phyloP scores from a whole-genome alignment of 2,329 filamentous ascomycete species.

The Penicillium sp. region DNA sequence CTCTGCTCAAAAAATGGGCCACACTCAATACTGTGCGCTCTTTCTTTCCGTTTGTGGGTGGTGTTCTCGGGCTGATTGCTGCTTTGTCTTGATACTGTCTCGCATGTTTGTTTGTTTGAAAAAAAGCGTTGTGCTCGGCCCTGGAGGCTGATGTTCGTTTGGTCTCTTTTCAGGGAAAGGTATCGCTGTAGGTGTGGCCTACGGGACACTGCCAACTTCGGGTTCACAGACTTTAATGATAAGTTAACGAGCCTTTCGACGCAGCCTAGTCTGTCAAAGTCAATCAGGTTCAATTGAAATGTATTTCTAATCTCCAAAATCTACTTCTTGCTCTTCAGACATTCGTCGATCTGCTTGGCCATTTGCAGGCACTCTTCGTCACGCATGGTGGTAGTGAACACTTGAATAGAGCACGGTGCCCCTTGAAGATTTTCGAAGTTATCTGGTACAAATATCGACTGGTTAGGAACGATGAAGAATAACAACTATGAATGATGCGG shows the following conservation, averaged over 20 bases:
- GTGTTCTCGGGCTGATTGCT: neutral
- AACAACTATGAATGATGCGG: neutral
- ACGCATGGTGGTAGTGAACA: conserved; percentile 30
- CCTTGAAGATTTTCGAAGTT: conserved; percentile 28
- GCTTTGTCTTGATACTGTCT: neutral
- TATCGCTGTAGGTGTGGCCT: too few relatives aligned
- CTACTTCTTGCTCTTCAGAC: conserved; percentile 16
- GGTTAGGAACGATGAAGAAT: neutral
- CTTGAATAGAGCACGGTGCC: conserved; percentile 30
- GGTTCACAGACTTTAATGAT: too few relatives aligned
- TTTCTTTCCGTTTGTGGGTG: neutral
- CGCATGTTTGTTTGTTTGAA: neutral
- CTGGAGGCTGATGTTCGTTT: too few relatives aligned
- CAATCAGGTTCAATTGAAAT: neutral
- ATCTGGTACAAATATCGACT: conserved; percentile 12
- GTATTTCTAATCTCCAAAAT: neutral
- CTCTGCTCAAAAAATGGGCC: neutral
- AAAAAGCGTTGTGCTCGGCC: neutral
- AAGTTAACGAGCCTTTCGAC: too few relatives aligned
- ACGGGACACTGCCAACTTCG: too few relatives aligned
- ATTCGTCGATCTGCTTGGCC: conserved; percentile 28
- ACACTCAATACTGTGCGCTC: neutral
- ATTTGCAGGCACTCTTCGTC: conserved; percentile 34
- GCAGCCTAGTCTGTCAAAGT: too few relatives aligned
- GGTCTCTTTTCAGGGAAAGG: too few relatives aligned